These are phyloP conservation scores for Thuja plicata DNA, from an alignment of 83 land plant genomes.

Conservation along the genomic window DNA sequence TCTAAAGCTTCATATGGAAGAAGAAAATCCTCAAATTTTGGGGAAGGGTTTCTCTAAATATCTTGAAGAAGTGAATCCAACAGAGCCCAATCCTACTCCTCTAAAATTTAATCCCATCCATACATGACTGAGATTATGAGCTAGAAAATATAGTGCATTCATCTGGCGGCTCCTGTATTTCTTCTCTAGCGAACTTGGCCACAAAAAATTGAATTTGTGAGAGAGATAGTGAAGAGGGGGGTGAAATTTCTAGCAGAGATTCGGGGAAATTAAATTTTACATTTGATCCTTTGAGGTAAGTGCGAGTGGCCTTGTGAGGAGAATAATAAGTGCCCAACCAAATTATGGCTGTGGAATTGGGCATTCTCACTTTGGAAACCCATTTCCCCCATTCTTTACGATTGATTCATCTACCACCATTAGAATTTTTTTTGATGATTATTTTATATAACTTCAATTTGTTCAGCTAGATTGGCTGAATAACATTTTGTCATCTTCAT, in stretches of 20 bases:
- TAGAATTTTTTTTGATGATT: no score
- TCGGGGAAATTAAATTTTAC: background rate
- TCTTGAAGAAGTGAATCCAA: background rate
- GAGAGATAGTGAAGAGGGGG: background rate
- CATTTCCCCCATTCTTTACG: slow-evolving; percentile 10
- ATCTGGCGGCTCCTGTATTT: background rate
- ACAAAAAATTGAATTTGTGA: background rate
- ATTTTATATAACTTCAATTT: no score
- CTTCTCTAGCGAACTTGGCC: background rate
- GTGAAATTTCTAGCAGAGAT: background rate
- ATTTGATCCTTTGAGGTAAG: background rate
- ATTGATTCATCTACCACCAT: no score
- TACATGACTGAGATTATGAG: background rate
- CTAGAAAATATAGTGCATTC: background rate
- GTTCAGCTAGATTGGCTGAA: no score
- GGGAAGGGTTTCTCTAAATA: background rate
- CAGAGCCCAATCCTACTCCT: background rate
- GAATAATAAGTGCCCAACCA: background rate
- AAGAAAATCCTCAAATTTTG: background rate
- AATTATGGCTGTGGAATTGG: no score
- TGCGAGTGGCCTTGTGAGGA: background rate
- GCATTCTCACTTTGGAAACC: background rate
- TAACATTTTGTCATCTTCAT: no score
- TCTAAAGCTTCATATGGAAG: no score
- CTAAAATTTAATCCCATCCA: background rate